Evolutionary conservation across 257 asterid genomes (phyloP), one percentile per base, ranked within the genome.

Genomic region (Thymus quinquecostatus): DNA sequence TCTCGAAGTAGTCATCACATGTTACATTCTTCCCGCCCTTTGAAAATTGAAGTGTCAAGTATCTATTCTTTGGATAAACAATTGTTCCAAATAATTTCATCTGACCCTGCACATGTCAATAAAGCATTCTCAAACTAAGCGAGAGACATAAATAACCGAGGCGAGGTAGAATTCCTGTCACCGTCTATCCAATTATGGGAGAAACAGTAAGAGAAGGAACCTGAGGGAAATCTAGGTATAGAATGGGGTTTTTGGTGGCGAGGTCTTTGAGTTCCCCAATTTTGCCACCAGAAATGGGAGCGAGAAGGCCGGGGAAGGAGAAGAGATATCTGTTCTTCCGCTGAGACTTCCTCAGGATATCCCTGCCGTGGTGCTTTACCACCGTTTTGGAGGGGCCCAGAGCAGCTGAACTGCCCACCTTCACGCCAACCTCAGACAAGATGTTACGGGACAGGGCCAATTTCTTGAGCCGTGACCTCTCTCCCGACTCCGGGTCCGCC

Each of bases 61-160:
- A 92, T 80, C 90, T 80, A 72, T 92, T 92, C 85, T 86, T 88
- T 6, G 98, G 98, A 79, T 84, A 92, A 64, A 87, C 84, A 60
- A 92, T 90, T 41, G 98, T 92, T 77, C 98, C 98, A 63, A 90
- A 92, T 84, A 92, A 80, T 84, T 92, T 92, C 97, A 92, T 85
- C 73, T 83, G 97, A 56, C 98, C 98, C 98, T 92, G 70, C 77
- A 67, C 44, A 61, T 70, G 41, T 53, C 58, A 80, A 67, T 28
- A 27, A 62, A 62, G 68, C 68, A 41, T 14, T 27, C 53, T 10
- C 60, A 66, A 27, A 50, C 54, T 44, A 3, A 44, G 6, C 6
- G 41, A 38, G 6, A 38, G 41, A 38, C 41, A 38, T 38, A 5
- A 38, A 38, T 38, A 38, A 7, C 6, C 6, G 41, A 38, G 41